Evolutionary conservation across 2,329 filamentous ascomycete species (phyloP).

Genomic region (Neonectria ditissima): DNA sequence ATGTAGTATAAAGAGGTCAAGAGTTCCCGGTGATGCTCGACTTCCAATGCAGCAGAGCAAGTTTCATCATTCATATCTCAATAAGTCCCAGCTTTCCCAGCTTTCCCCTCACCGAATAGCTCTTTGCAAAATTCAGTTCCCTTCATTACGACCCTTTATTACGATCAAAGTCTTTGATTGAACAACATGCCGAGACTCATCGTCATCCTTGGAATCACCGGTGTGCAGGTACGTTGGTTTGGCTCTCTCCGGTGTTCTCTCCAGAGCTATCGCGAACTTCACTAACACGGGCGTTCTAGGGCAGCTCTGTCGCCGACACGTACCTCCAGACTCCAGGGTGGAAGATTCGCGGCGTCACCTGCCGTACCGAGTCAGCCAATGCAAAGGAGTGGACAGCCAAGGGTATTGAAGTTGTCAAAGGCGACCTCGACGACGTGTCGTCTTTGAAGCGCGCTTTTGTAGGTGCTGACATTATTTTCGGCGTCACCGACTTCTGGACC

Average conservation of each 20-base stretch:
- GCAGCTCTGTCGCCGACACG: constrained; percentile 28
- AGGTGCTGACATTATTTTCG: constrained; percentile 31
- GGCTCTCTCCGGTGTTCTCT: too few species aligned
- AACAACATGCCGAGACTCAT: constrained; percentile 12
- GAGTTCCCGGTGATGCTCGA: too few species aligned
- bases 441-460: constrained; percentile 27
- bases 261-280: too few species aligned
- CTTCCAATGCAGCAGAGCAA: too few species aligned
- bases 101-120: background rate
- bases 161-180: background rate
- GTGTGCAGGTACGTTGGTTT: constrained; percentile 10
- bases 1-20: too few species aligned
- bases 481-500: constrained; percentile 29
- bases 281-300: constrained; percentile 14
- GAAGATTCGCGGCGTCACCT: constrained; percentile 31
- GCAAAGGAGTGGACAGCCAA: constrained; percentile 11
- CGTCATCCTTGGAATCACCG: constrained; percentile 17
- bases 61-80: background rate
- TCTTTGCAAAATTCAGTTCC: background rate
- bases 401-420: constrained; percentile 32
- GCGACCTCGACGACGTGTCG: constrained; percentile 20
- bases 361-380: constrained; percentile 9
- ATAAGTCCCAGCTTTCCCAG: background rate
- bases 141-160: background rate
- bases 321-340: constrained; percentile 25